Percentiles rank a stretch among this genome's conserved stretches.
Conservation (phyloP, 2,329 filamentous ascomycete species). For the Colletotrichum orchidophilum region DNA sequence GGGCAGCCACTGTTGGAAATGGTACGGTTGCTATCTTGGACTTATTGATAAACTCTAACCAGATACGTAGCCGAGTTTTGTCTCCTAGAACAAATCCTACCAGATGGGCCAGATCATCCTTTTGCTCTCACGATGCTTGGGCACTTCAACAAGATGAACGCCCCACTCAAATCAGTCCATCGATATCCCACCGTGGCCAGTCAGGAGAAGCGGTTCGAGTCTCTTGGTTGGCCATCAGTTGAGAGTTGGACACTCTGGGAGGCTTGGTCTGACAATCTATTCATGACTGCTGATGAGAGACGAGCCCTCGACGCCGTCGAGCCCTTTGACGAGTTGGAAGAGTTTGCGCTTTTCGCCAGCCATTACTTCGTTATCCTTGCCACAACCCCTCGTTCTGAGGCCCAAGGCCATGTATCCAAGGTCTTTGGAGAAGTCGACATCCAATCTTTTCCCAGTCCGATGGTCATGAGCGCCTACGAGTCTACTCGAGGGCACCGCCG, state of each 20-base stretch:
- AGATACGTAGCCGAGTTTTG: slow-evolving; percentile 76
- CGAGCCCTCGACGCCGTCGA: slow-evolving; percentile 74
- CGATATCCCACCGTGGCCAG: slow-evolving; percentile 73
- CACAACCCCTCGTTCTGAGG: slow-evolving; percentile 43
- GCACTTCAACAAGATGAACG: slow-evolving; percentile 84
- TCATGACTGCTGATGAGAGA: slow-evolving; percentile 70
- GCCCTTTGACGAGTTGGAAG: slow-evolving; percentile 96
- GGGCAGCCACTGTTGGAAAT: slow-evolving; percentile 77
- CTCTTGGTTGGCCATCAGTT: slow-evolving; percentile 73
- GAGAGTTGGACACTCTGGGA: slow-evolving; percentile 80
- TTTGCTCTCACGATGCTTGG: slow-evolving; percentile 88
- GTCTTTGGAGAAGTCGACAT: neutral
- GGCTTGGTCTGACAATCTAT: slow-evolving; percentile 77
- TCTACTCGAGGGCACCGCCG: slow-evolving; percentile 60
- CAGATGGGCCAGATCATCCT: slow-evolving; percentile 79
- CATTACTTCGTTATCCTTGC: slow-evolving; percentile 87
- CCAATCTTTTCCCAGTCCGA: slow-evolving; percentile 19
- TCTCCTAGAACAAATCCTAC: slow-evolving; percentile 86
- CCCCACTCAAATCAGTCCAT: slow-evolving; percentile 78
- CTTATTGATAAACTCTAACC: slow-evolving; percentile 31
- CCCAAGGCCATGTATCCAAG: slow-evolving; percentile 4
- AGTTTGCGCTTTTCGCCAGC: slow-evolving; percentile 83
- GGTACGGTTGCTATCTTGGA: slow-evolving; percentile 55
- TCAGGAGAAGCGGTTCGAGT: slow-evolving; percentile 74
- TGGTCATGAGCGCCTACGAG: slow-evolving; percentile 47